Base-by-base conservation (phyloP, 192 early-diverging fungal species). In the Dispira simplex region DNA sequence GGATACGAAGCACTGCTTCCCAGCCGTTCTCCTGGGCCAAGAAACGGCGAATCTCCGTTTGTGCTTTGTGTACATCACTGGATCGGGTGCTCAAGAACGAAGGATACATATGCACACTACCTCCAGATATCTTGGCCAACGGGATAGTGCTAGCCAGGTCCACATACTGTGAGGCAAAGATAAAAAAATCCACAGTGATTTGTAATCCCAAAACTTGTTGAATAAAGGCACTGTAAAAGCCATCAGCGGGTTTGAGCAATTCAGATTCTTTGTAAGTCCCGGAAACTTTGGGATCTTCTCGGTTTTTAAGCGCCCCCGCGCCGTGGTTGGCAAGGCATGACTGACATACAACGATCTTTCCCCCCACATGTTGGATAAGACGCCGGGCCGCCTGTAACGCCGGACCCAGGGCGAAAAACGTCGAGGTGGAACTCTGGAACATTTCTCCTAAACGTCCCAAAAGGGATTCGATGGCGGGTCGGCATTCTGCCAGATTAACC, bases 261-360 rank as follows among this genome's bases (percentile, higher is more conserved):
- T 78, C 75, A 55, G 80, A 83, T 72, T 99, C 96, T 68, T 97
- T 93, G 62, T 97, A 92, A 0, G 86, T 89, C 60, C 86, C 85
- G 73, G 93, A 85, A 44, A 93, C 71, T 74, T 94, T 97, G 25
- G 79, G 70, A 65, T 99, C 92, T 64, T 97, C 92, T 25, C 95
- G 85, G 46, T 82, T 81, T 67, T 87, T 90, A 43, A 99, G 76
- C 4, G 79, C 74, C 16, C 92, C 92, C 1, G 91, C 90, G 11
- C 96, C 96, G 65, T 81, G 82, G 10, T 79, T 86, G 16, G 95
- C 92, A 21, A 96, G 74, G 16, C 79, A 69, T 11, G 90, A 86
- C 65, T 94, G 92, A 75, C 94, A 92, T n/a, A 94, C 46, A 28
- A 86, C 73, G 43, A 99, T 67, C 70, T 93, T 94, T 20, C 96